Conservation (phyloP, 805 yeast genomes). For the Lipomyces mesembrius region DNA sequence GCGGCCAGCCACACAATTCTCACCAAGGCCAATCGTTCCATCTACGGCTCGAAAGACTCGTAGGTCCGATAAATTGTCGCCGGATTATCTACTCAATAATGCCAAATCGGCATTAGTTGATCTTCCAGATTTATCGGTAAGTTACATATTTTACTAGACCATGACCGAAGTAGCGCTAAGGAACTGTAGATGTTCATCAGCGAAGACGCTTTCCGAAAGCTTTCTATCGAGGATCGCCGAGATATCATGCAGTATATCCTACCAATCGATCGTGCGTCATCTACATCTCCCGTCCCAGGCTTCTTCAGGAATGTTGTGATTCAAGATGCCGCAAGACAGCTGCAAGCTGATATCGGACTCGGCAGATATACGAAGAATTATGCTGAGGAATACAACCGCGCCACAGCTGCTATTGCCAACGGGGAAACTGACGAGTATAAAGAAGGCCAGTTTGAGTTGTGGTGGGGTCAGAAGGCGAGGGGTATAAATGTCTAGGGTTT, state of each 20-base stretch:
- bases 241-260: not conserved
- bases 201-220: not conserved
- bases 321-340: slow-evolving; percentile 9
- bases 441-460: slow-evolving; percentile 15
- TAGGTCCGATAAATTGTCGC: not conserved
- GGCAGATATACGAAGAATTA: slow-evolving; percentile 12
- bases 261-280: slow-evolving; percentile 1
- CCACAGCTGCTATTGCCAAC: not conserved
- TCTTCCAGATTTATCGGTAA: slow-evolving; percentile 10
- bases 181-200: slow-evolving; percentile 6
- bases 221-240: not conserved
- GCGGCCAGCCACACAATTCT: not conserved
- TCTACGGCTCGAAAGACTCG: not conserved
- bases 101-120: not conserved
- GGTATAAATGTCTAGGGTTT: slow-evolving; percentile 3
- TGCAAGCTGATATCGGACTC: slow-evolving; percentile 12
- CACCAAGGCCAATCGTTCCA: not conserved
- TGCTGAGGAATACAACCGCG: slow-evolving; percentile 1
- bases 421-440: slow-evolving; percentile 9
- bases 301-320: slow-evolving; percentile 12
- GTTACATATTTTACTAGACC: too few relatives aligned
- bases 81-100: slow-evolving; percentile 4
- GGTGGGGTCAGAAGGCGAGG: slow-evolving; percentile 23
- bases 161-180: not conserved
- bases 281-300: not conserved